Evolutionary conservation across 164 flowering plant genomes (phyloP).

Genomic region (Magnolia sinica): DNA sequence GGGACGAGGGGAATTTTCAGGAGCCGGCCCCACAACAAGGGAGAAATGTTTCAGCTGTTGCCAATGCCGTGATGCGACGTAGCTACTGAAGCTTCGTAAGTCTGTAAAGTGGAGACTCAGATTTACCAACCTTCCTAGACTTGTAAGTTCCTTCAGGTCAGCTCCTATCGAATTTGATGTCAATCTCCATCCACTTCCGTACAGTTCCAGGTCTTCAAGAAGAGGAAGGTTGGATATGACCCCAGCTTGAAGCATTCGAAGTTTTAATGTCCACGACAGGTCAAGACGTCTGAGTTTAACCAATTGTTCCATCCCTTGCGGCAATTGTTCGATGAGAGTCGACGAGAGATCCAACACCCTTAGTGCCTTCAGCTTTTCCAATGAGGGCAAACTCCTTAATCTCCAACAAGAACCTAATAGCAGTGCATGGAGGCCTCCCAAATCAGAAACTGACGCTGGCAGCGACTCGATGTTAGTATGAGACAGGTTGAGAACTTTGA

Average conservation of each 20-base stretch:
- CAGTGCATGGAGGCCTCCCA: background rate
- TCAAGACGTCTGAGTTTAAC: background rate
- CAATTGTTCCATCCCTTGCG: slow-evolving; percentile 3
- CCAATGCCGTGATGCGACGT: background rate
- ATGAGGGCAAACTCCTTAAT: background rate
- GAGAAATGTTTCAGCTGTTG: background rate
- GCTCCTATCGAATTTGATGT: background rate
- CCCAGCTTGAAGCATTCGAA: background rate
- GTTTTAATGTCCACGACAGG: background rate
- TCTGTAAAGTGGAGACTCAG: background rate
- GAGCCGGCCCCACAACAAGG: background rate
- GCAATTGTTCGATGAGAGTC: slow-evolving; percentile 1
- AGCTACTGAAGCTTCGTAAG: background rate
- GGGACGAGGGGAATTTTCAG: background rate
- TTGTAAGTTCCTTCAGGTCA: background rate
- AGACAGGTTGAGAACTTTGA: background rate
- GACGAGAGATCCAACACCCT: background rate
- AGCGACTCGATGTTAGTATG: background rate
- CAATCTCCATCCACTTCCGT: background rate
- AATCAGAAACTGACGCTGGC: background rate
- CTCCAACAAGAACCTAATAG: background rate
- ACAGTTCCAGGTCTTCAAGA: slow-evolving; percentile 2
- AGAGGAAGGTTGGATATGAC: background rate
- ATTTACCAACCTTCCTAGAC: background rate
- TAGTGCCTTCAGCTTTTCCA: background rate